phyloP scores from a whole-genome alignment of 352 stramenopile genomes.

The Phytophthora pseudosyringae region DNA sequence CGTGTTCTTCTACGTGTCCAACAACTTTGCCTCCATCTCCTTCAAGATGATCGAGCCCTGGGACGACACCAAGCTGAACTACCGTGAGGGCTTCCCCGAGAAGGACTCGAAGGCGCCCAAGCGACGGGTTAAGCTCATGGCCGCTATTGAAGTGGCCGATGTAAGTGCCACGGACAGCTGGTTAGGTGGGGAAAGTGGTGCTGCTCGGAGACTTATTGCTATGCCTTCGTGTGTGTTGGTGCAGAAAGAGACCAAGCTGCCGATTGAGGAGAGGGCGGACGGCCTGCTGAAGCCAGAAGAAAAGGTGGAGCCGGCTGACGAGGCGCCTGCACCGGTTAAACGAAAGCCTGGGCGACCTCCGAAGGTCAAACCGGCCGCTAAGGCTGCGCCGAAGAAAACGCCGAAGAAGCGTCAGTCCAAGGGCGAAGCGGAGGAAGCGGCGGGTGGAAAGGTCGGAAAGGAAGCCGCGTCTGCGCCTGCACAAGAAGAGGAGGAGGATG shows the following conservation, averaged over 20 bases:
- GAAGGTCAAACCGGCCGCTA: constrained; percentile 41
- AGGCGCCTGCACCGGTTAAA: constrained; percentile 42
- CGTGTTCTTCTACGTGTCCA: constrained; percentile 82
- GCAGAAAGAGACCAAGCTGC: constrained; percentile 68
- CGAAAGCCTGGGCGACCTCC: constrained; percentile 50
- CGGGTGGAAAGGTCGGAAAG: constrained; percentile 25
- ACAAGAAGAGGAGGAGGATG: constrained; percentile 53
- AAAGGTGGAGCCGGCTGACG: constrained; percentile 19
- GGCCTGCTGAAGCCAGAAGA: constrained; percentile 56
- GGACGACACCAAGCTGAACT: constrained; percentile 77
- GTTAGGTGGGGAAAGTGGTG: not conserved
- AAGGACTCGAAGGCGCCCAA: constrained; percentile 83
- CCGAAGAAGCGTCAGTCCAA: constrained; percentile 32
- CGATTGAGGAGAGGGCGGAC: constrained; percentile 59
- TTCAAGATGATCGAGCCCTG: constrained; percentile 77
- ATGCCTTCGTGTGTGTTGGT: constrained; percentile 8
- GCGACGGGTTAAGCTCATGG: constrained; percentile 67
- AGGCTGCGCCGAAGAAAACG: constrained; percentile 18
- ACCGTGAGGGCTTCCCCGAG: constrained; percentile 61
- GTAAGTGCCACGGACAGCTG: constrained; percentile 24
- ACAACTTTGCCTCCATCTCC: constrained; percentile 65
- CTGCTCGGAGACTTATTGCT: constrained; percentile 1
- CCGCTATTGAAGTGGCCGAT: constrained; percentile 73
- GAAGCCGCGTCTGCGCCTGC: constrained; percentile 10
- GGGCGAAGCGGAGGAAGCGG: constrained; percentile 13